A percentile compares a stretch with the other conserved stretches of the same genome.
These are phyloP conservation scores for Camillea tinctor DNA, from an alignment of 2,329 filamentous ascomycete genomes.

Conservation along the genomic window DNA sequence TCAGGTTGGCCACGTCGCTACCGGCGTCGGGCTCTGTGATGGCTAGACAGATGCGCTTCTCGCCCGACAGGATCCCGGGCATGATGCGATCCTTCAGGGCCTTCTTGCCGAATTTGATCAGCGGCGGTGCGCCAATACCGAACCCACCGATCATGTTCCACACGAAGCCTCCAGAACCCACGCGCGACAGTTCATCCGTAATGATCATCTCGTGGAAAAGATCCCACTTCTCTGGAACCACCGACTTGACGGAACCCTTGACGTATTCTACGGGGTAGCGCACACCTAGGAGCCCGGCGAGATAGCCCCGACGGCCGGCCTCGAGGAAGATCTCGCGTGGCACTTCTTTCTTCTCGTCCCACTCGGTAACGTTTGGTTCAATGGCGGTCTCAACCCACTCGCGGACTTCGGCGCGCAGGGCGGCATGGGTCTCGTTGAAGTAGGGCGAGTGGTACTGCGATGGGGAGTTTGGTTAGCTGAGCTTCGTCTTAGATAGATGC, in stretches of 20 bases:
- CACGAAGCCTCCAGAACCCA: constrained; percentile 87
- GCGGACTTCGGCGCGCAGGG: constrained; percentile 85
- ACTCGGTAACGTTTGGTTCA: constrained; percentile 89
- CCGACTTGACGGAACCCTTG: constrained; percentile 69
- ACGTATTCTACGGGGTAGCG: constrained; percentile 77
- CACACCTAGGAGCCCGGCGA: constrained; percentile 86
- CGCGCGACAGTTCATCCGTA: constrained; percentile 89
- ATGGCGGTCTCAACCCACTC: constrained; percentile 88
- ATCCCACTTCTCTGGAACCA: constrained; percentile 89
- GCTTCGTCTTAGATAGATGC: neutral
- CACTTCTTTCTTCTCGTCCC: constrained; percentile 93
- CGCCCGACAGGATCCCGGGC: constrained; percentile 82
- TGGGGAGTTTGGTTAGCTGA: constrained; percentile 8
- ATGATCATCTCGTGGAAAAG: constrained; percentile 96
- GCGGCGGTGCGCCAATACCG: constrained; percentile 87
- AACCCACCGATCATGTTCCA: constrained; percentile 98
- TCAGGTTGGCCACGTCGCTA: constrained; percentile 91
- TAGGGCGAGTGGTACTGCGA: constrained; percentile 91
- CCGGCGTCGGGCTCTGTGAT: constrained; percentile 97
- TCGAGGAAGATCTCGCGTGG: constrained; percentile 90
- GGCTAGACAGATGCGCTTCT: constrained; percentile 96
- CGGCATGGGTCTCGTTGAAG: constrained; percentile 91
- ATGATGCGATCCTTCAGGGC: constrained; percentile 81
- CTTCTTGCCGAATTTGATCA: constrained; percentile 90
- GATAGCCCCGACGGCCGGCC: constrained; percentile 89